A percentile compares a stretch with the other conserved stretches of the same genome.
Evolutionary conservation across 306 rosid genomes (phyloP).

Genomic region (Pyrus bretschneideri): DNA sequence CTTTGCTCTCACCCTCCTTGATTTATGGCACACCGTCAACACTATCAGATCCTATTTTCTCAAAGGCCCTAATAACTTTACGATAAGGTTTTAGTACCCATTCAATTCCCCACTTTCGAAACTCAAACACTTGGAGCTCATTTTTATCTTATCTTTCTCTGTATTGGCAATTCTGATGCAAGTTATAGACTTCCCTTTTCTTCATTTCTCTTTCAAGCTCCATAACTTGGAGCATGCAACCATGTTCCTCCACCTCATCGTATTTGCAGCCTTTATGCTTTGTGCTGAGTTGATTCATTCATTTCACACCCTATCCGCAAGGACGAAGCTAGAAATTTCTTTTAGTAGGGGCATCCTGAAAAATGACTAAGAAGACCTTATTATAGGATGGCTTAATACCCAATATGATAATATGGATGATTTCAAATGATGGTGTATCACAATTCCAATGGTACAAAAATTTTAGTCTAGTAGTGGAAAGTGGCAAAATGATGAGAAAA

Average conservation of each 20-base stretch:
- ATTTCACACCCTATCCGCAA: constrained; percentile 39
- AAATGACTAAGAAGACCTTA: too few species aligned
- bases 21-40: constrained; percentile 78
- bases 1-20: constrained; percentile 54
- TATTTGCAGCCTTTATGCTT: constrained; percentile 71
- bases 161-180: constrained; percentile 52
- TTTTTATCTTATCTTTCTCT: constrained; percentile 58
- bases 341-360: too few species aligned
- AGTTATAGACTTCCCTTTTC: constrained; percentile 55
- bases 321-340: too few species aligned
- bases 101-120: constrained; percentile 26
- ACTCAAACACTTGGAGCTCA: constrained; percentile 73
- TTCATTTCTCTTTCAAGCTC: constrained; percentile 51
- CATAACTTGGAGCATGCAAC: constrained; percentile 84
- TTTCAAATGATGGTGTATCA: too few species aligned
- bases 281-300: constrained; percentile 52
- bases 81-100: constrained; percentile 62
- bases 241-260: constrained; percentile 78
- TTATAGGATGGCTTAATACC: too few species aligned
- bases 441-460: too few species aligned
- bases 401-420: too few species aligned
- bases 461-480: too few species aligned
- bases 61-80: constrained; percentile 58
- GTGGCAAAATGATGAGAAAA: too few species aligned
- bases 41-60: constrained; percentile 60